phyloP scores from a whole-genome alignment of 1,284 basidiomycete genomes.

The Apiotrichum domesticum region DNA sequence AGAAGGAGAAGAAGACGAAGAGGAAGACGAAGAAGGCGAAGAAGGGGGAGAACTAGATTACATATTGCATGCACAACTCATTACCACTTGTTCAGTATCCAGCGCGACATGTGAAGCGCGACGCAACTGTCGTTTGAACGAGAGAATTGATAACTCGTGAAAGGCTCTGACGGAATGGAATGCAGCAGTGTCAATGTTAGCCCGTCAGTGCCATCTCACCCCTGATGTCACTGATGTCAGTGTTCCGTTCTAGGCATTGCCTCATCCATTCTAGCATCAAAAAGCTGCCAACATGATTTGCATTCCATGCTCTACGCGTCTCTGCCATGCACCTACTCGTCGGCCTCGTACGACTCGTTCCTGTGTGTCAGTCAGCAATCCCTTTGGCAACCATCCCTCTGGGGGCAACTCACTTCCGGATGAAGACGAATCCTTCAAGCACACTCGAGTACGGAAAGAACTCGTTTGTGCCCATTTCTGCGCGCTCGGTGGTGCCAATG shows the following conservation, averaged over 20 bases:
- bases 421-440: slow-evolving; percentile 80
- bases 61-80: not conserved
- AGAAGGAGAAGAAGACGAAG: not conserved
- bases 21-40: not conserved
- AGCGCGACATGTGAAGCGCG: too few species aligned
- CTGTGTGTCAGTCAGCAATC: not conserved
- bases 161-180: too few species aligned
- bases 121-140: too few species aligned
- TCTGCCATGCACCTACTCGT: slow-evolving; percentile 22
- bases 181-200: too few species aligned
- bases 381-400: slow-evolving; percentile 9
- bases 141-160: too few species aligned
- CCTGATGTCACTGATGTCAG: too few species aligned
- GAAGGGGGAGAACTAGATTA: not conserved
- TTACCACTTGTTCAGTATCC: too few species aligned
- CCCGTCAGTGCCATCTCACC: too few species aligned
- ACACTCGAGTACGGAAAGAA: slow-evolving; percentile 84
- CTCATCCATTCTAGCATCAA: not conserved
- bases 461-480: slow-evolving; percentile 94
- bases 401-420: slow-evolving; percentile 58
- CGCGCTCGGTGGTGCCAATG: slow-evolving; percentile 85
- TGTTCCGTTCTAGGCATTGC: too few species aligned
- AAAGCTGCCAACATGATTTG: not conserved
- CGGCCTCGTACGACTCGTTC: slow-evolving; percentile 46
- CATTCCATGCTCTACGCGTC: not conserved